Evolutionary conservation across 768 basidiomycete genomes (phyloP), one percentile per base, ranked within the genome.

Genomic region (Gymnopilus junonius): DNA sequence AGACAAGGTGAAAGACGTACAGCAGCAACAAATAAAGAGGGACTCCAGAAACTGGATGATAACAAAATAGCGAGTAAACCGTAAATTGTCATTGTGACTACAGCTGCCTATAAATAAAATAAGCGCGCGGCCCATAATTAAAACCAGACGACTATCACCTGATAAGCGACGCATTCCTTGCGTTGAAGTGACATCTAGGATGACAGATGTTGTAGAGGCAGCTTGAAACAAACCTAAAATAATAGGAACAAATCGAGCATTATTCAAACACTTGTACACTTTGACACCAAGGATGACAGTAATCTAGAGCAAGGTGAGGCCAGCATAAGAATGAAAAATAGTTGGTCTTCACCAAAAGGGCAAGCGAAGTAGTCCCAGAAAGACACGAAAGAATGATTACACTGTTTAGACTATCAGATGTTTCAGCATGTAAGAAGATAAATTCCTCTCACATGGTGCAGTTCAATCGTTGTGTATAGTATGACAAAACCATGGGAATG

Each of bases 201-300:
- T 68, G 14, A 84, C 77, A 4, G 86, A 66, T 5, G 72, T 74
- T 2, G 79, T 69, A 14, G 82, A 81, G 23, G 79, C 77, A 23
- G 74, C 67, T 60, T 83, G 82, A 21, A 87, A 77, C 15, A 81
- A 50, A 3, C 69, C 68, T 42, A 89, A 69, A 17, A 79, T 68
- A 21, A 77, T 64, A 14, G 85, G 76, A 56, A 91, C 81, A 58
- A 85, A 65, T n/a, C 79, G 79, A n/a, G 86, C 83, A 61, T 84
- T 83, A 70, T 86, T 82, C 64, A 89, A 74, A 67, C 87, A 90
- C 67, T 82, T 83, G 67, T 89, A 90, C 8, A 85, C 87, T 70
- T 91, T 91, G 67, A 85, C 76, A 14, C 89, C 89, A 34, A 88
- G 76, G 31, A 89, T 84, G 31, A 87, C 87, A 0, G 86, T 82